A percentile compares a stretch with the other conserved stretches of the same genome.
Evolutionary conservation across 495 filamentous ascomycete species (phyloP).

Genomic region (Daldinia vernicosa): DNA sequence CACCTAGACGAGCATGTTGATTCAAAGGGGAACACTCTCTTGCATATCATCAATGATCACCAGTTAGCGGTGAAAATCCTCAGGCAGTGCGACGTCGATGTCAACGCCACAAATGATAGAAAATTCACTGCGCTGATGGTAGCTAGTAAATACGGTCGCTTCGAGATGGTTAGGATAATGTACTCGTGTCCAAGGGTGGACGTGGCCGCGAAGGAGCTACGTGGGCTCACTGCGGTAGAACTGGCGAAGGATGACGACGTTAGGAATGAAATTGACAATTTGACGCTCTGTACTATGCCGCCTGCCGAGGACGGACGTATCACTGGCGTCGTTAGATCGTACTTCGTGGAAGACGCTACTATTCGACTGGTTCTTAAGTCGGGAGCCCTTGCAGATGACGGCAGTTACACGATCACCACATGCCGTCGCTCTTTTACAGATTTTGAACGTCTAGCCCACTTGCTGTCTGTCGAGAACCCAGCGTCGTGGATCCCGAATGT

Average conservation of each 20-base stretch:
- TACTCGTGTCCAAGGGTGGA: constrained; percentile 91
- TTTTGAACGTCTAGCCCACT: constrained; percentile 88
- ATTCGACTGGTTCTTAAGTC: constrained; percentile 94
- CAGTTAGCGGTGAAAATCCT: constrained; percentile 78
- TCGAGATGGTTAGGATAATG: constrained; percentile 88
- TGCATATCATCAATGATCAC: constrained; percentile 92
- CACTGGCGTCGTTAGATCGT: constrained; percentile 94
- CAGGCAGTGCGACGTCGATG: constrained; percentile 85
- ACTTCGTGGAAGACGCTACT: constrained; percentile 96
- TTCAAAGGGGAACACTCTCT: constrained; percentile 87
- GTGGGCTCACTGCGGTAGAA: constrained; percentile 94
- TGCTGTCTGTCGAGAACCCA: constrained; percentile 91
- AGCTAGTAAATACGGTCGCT: constrained; percentile 96
- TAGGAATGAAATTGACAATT: constrained; percentile 92
- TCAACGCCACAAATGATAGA: constrained; percentile 96
- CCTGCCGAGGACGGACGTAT: constrained; percentile 79
- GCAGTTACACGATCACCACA: constrained; percentile 90
- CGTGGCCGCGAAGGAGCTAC: constrained; percentile 79
- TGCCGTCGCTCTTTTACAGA: constrained; percentile 89
- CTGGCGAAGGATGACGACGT: constrained; percentile 98
- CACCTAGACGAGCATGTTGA: constrained; percentile 96
- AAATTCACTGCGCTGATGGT: constrained; percentile 97
- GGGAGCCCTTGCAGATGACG: constrained; percentile 71
- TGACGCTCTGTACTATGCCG: constrained; percentile 80
- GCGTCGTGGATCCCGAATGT: constrained; percentile 92